A percentile compares a stretch with the other conserved stretches of the same genome.
Conservation (phyloP, 2,329 filamentous ascomycete genomes). For the Fusarium acutatum region DNA sequence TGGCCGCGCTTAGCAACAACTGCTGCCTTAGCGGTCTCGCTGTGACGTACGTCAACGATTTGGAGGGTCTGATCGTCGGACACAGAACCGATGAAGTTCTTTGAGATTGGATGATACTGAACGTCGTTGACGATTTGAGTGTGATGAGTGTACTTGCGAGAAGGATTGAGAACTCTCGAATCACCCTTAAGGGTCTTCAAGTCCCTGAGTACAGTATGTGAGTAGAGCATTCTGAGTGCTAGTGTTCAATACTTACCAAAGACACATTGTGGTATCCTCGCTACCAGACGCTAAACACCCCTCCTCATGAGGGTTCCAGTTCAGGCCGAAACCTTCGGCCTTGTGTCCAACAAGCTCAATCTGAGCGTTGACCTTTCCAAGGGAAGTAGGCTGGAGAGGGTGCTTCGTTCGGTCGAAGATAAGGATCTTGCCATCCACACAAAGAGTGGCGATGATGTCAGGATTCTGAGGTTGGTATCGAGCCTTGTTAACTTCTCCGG, state of each 20-base stretch:
- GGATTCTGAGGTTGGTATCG: slow-evolving; percentile 98
- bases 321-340: slow-evolving; percentile 89
- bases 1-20: slow-evolving; percentile 79
- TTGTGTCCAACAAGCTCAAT: slow-evolving; percentile 86
- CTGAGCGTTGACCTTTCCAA: slow-evolving; percentile 78
- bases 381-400: slow-evolving; percentile 71
- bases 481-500: slow-evolving; percentile 97
- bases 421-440: slow-evolving; percentile 85
- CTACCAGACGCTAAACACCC: slow-evolving; percentile 90
- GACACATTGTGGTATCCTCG: slow-evolving; percentile 88
- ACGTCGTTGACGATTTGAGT: slow-evolving; percentile 95
- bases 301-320: slow-evolving; percentile 86
- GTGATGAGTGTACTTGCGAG: slow-evolving; percentile 85
- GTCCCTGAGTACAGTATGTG: slow-evolving; percentile 65
- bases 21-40: slow-evolving; percentile 71
- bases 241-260: slow-evolving; percentile 73
- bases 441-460: slow-evolving; percentile 94
- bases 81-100: slow-evolving; percentile 87
- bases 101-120: slow-evolving; percentile 89
- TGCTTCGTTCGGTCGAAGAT: slow-evolving; percentile 98
- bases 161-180: slow-evolving; percentile 75
- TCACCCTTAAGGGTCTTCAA: slow-evolving; percentile 77
- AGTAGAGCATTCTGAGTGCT: slow-evolving; percentile 16
- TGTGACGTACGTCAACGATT: slow-evolving; percentile 84
- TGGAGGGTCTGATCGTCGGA: slow-evolving; percentile 95